Evolutionary conservation across 176 grass and related monocot genomes (phyloP).

Genomic region (Aechmea fasciata): DNA sequence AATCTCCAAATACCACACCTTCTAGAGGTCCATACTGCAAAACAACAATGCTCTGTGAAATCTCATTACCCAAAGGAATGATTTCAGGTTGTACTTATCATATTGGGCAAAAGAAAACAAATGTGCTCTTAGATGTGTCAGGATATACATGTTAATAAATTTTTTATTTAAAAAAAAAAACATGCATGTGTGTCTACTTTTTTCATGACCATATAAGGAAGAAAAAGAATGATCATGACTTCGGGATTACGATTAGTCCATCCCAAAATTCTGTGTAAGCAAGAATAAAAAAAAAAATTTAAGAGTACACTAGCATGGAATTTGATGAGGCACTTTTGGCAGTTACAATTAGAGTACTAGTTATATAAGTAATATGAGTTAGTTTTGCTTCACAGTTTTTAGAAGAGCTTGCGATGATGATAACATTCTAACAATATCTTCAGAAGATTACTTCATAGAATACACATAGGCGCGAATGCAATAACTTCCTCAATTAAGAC

Average conservation of each 20-base stretch:
- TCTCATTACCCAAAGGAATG: background rate
- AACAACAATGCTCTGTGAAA: background rate
- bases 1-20: slow-evolving; percentile 87
- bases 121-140: background rate
- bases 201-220: too few relatives aligned
- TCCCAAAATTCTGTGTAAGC: too few relatives aligned
- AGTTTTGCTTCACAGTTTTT: too few relatives aligned
- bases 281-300: too few relatives aligned
- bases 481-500: background rate
- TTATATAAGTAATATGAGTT: too few relatives aligned
- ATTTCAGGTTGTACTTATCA: background rate
- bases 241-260: too few relatives aligned
- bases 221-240: too few relatives aligned
- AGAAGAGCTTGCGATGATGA: too few relatives aligned
- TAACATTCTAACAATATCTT: background rate
- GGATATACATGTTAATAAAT: background rate
- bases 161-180: background rate
- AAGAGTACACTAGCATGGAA: too few relatives aligned
- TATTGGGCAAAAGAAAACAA: background rate
- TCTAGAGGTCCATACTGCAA: slow-evolving; percentile 78
- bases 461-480: background rate
- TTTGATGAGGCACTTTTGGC: too few relatives aligned
- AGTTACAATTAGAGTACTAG: too few relatives aligned
- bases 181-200: too few relatives aligned
- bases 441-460: background rate